A percentile compares a stretch with the other conserved stretches of the same genome.
These are phyloP conservation scores for Aspergillus flavus DNA, from an alignment of 2,329 filamentous ascomycete genomes.

Conservation along the genomic window DNA sequence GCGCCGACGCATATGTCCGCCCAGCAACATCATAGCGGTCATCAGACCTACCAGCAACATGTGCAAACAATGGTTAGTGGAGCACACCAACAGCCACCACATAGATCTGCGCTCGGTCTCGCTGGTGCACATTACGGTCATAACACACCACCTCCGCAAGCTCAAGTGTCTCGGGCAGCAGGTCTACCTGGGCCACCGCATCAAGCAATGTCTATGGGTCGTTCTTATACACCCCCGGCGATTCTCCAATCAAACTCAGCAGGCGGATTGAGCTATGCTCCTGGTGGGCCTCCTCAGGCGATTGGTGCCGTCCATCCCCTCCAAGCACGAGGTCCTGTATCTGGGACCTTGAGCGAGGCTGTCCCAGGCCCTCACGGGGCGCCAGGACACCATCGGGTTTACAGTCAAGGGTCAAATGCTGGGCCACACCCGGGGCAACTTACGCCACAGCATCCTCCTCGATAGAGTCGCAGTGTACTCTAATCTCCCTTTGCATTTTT, in stretches of 20 bases:
- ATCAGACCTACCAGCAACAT: conserved; percentile 41
- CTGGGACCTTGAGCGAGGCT: conserved; percentile 27
- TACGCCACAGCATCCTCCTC: conserved; percentile 32
- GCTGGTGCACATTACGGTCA: conserved; percentile 34
- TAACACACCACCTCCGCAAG: conserved; percentile 38
- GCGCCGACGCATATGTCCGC: conserved; percentile 24
- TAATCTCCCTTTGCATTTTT: conserved; percentile 9
- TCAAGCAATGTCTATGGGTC: conserved; percentile 31
- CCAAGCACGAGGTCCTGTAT: conserved; percentile 29
- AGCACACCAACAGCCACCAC: conserved; percentile 36
- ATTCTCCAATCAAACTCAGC: conserved; percentile 32
- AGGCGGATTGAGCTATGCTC: conserved; percentile 34
- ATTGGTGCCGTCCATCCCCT: conserved; percentile 29
- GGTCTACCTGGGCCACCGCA: conserved; percentile 27
- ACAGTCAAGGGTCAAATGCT: conserved; percentile 39
- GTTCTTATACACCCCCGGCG: conserved; percentile 45
- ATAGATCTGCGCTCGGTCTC: conserved; percentile 36
- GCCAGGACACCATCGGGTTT: conserved; percentile 38
- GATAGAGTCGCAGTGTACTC: conserved; percentile 15
- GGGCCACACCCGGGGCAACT: conserved; percentile 31
- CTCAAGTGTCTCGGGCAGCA: conserved; percentile 28
- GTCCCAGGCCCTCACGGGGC: conserved; percentile 22
- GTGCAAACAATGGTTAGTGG: conserved; percentile 42
- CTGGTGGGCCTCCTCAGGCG: conserved; percentile 22
- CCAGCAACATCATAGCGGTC: conserved; percentile 23